Conservation (phyloP, 2,329 filamentous ascomycete genomes). For the Ceratocystis cacaofunesta region DNA sequence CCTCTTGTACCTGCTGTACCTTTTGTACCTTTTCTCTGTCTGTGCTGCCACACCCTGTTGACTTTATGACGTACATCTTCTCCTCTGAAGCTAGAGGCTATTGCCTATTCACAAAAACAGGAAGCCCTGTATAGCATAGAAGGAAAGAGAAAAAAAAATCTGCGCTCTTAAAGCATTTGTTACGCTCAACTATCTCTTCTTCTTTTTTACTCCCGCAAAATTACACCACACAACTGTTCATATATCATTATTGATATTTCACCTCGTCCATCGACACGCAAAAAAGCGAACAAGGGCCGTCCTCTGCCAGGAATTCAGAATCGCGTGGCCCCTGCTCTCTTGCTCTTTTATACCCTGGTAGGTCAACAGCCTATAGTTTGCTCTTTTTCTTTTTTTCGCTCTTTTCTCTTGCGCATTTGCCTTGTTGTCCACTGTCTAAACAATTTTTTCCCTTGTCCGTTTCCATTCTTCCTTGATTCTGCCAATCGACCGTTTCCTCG, state of each 20-base stretch:
- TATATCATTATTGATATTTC: neutral
- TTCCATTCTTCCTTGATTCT: neutral
- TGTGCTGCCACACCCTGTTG: neutral
- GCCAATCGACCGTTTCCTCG: neutral
- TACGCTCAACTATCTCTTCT: neutral
- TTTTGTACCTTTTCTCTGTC: conserved; percentile 3
- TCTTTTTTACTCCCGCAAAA: neutral
- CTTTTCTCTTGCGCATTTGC: neutral
- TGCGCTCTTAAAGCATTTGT: neutral
- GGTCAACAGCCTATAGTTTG: neutral
- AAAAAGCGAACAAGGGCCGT: neutral
- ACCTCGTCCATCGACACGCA: neutral
- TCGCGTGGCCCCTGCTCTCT: neutral
- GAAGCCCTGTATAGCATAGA: neutral
- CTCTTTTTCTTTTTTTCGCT: neutral
- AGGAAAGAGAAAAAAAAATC: neutral
- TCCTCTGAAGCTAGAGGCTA: neutral
- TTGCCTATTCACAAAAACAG: neutral
- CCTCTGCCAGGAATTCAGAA: neutral
- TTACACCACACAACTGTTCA: neutral
- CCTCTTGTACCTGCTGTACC: neutral
- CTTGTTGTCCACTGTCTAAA: neutral
- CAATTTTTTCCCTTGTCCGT: neutral
- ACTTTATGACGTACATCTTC: neutral
- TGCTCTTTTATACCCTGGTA: neutral